Base-by-base conservation (phyloP, 495 filamentous ascomycete species). In the Parathielavia appendiculata region DNA sequence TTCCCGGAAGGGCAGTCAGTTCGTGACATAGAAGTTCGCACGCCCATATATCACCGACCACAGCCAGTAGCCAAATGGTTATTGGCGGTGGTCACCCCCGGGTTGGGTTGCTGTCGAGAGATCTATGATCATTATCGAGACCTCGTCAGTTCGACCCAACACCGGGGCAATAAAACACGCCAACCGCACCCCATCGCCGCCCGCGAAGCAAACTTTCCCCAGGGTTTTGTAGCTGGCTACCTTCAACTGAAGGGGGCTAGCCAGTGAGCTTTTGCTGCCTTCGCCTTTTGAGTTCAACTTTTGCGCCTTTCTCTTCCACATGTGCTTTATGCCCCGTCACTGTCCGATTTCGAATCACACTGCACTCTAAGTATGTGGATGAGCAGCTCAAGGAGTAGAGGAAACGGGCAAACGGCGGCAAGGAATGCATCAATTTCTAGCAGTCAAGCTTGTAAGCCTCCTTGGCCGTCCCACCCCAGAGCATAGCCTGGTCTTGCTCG, bases 381-480 rank as follows among this genome's bases (percentile, higher is more conserved):
- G 39, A 41, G 17, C 14, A 41, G 26, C 26, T 30, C 14, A 39
- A 16, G 10, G 3, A 11, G 9, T 16, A 3, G 36, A 39, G 36
- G 12, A 39, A 3, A 39, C 10, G 36, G 12, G 36, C 3, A 39
- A 10, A 16, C 10, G 39, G 16, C 13, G 11, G 8, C 2, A 38
- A 38, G 1, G 8, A 9, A 11, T 9, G 2, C 26, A 6, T 38
- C 17, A 5, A 36, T 22, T 51, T 20, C 50, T 40, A 52, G 20
- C 35, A 35, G 30, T 71, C 75, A 48, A 89, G 73, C 5, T 78
- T 75, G 67, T 92, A 92, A 20, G 84, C 86, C 62, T 76, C 76
- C 40, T 79, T 68, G 14, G 89, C 88, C 34, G 86, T 87, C 45
- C 77, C 77, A 38, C 81, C 79, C 87, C 88, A 95, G 32, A 96